A percentile compares a stretch with the other conserved stretches of the same genome.
phyloP scores from a whole-genome alignment of 2,329 filamentous ascomycete species.

The Pseudovirgaria hyperparasitica region DNA sequence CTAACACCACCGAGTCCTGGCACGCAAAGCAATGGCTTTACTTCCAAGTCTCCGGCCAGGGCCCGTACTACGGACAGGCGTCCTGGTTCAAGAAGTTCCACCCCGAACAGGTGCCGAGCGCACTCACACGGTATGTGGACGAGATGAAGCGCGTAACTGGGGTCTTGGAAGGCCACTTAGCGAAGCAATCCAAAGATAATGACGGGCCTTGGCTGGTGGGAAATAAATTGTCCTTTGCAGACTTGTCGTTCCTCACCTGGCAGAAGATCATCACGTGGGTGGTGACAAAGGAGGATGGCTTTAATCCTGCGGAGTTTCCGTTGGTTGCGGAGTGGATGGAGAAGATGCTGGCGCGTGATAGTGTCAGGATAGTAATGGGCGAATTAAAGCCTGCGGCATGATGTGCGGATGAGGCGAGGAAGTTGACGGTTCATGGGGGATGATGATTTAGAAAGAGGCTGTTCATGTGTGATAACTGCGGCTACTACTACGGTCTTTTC shows the following conservation, averaged over 20 bases:
- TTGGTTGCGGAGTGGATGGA: conserved; percentile 11
- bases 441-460: too few species aligned
- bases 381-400: conserved; percentile 1
- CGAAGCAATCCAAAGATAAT: conserved; percentile 8
- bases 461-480: too few species aligned
- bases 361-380: conserved; percentile 3
- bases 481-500: too few species aligned
- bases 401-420: too few species aligned
- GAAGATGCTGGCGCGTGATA: conserved; percentile 6
- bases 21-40: conserved; percentile 32
- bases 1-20: conserved; percentile 22
- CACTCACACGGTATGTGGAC: conserved; percentile 33
- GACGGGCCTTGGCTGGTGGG: conserved; percentile 20
- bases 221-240: conserved; percentile 13
- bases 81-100: conserved; percentile 25
- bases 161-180: conserved; percentile 32
- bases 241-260: conserved; percentile 11
- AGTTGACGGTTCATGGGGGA: too few species aligned
- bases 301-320: conserved; percentile 9
- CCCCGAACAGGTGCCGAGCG: conserved; percentile 31
- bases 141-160: conserved; percentile 34
- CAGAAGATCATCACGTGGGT: conserved; percentile 1
- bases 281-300: conserved; percentile 3
- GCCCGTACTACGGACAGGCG: conserved; percentile 31
- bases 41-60: conserved; percentile 34